Evolutionary conservation across 1,139 yeast species (phyloP).

Genomic region (Yamadazyma aaseri): DNA sequence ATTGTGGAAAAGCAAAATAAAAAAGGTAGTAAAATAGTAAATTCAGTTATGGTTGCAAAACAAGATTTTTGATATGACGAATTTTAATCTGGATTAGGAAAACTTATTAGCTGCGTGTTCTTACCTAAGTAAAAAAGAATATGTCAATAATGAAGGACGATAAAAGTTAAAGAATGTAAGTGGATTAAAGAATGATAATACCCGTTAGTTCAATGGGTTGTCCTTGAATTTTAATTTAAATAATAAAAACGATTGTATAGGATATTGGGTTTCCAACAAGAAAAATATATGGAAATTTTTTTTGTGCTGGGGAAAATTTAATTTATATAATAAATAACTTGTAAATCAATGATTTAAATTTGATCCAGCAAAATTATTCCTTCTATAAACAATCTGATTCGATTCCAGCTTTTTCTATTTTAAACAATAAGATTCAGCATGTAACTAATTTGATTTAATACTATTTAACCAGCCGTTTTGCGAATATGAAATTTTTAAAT

Average conservation of each 20-base stretch:
- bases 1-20: no score
- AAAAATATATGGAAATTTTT: no score
- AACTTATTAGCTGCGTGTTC: no score
- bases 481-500: neutral
- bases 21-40: neutral
- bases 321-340: neutral
- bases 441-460: conserved; percentile 4
- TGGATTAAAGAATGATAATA: no score
- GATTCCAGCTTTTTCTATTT: conserved; percentile 16
- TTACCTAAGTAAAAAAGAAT: no score
- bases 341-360: conserved; percentile 1
- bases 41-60: conserved; percentile 3
- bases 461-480: conserved; percentile 4
- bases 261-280: neutral
- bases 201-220: no score
- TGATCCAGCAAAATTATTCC: conserved; percentile 18
- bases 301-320: neutral
- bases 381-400: conserved; percentile 5
- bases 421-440: conserved; percentile 3
- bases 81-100: conserved; percentile 2
- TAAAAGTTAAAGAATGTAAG: no score
- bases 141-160: no score
- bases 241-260: neutral
- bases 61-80: conserved; percentile 1
- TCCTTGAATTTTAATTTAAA: no score